These are phyloP conservation scores for Salix suchowensis DNA, from an alignment of 345 rosid species.

Conservation along the genomic window DNA sequence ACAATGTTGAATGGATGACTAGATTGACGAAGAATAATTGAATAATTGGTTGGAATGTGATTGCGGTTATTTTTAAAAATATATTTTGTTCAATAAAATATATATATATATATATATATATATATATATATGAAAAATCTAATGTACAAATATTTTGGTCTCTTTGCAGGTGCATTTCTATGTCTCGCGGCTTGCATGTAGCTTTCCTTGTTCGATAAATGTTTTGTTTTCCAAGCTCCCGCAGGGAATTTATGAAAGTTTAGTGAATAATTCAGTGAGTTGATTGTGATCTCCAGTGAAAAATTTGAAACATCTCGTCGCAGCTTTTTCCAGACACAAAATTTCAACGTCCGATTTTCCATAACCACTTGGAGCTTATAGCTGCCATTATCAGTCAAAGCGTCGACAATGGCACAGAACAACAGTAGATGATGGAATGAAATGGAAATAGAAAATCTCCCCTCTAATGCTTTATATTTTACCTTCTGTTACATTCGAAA, in stretches of 20 bases:
- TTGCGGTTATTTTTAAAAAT: no score
- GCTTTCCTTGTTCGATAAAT: neutral
- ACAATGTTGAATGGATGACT: no score
- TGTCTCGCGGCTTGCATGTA: neutral
- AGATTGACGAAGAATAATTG: no score
- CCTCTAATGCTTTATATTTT: neutral
- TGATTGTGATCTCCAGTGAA: neutral
- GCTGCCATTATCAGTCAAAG: neutral
- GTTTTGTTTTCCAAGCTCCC: neutral
- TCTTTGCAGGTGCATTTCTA: no score
- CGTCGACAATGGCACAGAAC: neutral
- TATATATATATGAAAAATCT: no score
- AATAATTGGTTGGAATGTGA: no score
- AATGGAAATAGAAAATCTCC: neutral
- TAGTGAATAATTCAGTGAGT: neutral
- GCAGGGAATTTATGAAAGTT: neutral
- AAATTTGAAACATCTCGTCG: neutral
- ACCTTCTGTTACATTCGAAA: neutral
- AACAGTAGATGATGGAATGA: neutral
- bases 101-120: no score
- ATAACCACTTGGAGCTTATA: neutral
- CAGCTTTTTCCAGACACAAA: neutral
- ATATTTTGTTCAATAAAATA: no score
- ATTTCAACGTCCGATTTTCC: neutral
- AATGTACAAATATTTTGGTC: no score